phyloP scores from a whole-genome alignment of 2,329 filamentous ascomycete species.

The Rutstroemia sp. region DNA sequence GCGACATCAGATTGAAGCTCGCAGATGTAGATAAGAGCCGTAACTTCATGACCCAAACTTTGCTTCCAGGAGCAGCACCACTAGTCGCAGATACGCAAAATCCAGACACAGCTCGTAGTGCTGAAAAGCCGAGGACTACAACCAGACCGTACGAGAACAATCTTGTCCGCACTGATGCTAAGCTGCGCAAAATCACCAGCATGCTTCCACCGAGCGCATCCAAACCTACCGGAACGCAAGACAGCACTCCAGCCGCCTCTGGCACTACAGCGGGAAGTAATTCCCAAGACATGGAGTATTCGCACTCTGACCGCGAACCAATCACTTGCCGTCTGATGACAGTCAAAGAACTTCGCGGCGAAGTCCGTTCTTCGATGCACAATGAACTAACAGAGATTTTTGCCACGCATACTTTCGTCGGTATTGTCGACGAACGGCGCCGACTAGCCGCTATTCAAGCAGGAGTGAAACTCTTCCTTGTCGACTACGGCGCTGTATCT shows the following conservation, averaged over 20 bases:
- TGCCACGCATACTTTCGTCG: slow-evolving; percentile 84
- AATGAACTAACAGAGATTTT: slow-evolving; percentile 81
- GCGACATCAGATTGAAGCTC: slow-evolving; percentile 68
- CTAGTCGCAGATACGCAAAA: slow-evolving; percentile 20
- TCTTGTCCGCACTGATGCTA: slow-evolving; percentile 82
- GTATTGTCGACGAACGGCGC: slow-evolving; percentile 78
- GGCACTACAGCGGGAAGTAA: background rate
- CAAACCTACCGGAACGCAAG: slow-evolving; percentile 14
- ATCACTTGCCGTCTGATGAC: slow-evolving; percentile 71
- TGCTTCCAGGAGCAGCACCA: slow-evolving; percentile 62
- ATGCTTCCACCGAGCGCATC: slow-evolving; percentile 66
- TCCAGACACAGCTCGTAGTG: slow-evolving; percentile 17
- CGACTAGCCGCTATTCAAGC: slow-evolving; percentile 89
- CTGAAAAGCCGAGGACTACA: slow-evolving; percentile 35
- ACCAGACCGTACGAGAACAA: slow-evolving; percentile 73
- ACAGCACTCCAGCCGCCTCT: slow-evolving; percentile 22
- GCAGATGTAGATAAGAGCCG: slow-evolving; percentile 87
- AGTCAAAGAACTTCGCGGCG: slow-evolving; percentile 73
- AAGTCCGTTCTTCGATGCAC: slow-evolving; percentile 77
- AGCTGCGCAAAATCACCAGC: slow-evolving; percentile 87
- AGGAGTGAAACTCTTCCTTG: slow-evolving; percentile 82
- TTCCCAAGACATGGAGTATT: slow-evolving; percentile 58
- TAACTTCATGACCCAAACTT: slow-evolving; percentile 87
- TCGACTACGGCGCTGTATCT: slow-evolving; percentile 84
- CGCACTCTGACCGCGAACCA: slow-evolving; percentile 60